Evolutionary conservation across 1,139 yeast genomes (phyloP).

Genomic region (Saccharomyces hybrid): DNA sequence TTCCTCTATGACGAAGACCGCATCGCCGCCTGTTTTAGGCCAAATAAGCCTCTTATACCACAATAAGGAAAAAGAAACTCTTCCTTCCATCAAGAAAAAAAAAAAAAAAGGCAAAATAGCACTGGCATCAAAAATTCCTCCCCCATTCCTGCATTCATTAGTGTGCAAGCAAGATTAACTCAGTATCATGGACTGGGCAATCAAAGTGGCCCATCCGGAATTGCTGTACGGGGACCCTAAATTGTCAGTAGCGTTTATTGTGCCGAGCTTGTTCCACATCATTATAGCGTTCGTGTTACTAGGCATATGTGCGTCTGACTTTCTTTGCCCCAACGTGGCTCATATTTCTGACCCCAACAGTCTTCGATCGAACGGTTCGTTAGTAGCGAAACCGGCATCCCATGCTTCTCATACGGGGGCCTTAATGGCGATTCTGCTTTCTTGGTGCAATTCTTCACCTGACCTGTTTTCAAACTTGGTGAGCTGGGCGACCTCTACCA

Average conservation of each 20-base stretch:
- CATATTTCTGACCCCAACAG: slow-evolving; percentile 20
- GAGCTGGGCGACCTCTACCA: slow-evolving; percentile 45
- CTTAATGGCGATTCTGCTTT: slow-evolving; percentile 44
- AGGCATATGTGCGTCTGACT: slow-evolving; percentile 32
- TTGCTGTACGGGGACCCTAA: slow-evolving; percentile 18
- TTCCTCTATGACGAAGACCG: background rate
- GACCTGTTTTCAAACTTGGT: slow-evolving; percentile 71
- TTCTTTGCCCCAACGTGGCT: slow-evolving; percentile 31
- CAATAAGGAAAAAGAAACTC: background rate
- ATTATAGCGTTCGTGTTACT: slow-evolving; percentile 24
- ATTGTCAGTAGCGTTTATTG: slow-evolving; percentile 16
- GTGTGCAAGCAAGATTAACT: background rate
- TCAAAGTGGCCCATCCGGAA: slow-evolving; percentile 25
- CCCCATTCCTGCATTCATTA: background rate
- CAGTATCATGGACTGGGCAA: slow-evolving; percentile 14
- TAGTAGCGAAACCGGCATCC: slow-evolving; percentile 2
- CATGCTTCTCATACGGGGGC: slow-evolving; percentile 15
- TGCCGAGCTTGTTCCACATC: slow-evolving; percentile 22
- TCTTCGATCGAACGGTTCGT: slow-evolving; percentile 4
- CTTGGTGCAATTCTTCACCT: slow-evolving; percentile 91
- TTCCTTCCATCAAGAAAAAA: background rate
- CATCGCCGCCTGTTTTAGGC: background rate
- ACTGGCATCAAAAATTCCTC: background rate
- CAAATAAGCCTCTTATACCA: background rate
- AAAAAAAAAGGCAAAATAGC: background rate